Percentiles rank a stretch among this genome's conserved stretches.
phyloP scores from a whole-genome alignment of 1,284 basidiomycete genomes.

The Trichosporon ovoides region DNA sequence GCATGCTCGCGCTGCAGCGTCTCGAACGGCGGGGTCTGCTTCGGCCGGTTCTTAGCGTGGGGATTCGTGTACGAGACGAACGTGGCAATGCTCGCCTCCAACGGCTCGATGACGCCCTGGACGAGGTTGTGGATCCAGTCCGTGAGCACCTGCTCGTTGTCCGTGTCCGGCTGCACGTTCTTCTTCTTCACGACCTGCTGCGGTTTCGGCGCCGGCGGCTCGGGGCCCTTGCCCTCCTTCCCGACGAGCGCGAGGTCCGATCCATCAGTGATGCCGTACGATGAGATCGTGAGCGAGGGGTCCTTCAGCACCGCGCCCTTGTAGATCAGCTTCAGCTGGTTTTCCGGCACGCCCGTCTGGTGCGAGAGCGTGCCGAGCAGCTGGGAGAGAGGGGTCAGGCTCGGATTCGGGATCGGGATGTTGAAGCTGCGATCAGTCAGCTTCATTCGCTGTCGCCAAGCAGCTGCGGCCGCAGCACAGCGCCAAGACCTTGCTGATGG shows the following conservation, averaged over 20 bases:
- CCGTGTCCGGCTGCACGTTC: conserved; percentile 46
- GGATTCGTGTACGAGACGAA: conserved; percentile 36
- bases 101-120: conserved; percentile 29
- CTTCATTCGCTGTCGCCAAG: background rate
- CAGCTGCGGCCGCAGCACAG: no score
- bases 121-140: conserved; percentile 43
- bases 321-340: conserved; percentile 46
- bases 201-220: conserved; percentile 12
- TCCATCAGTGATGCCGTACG: conserved; percentile 46
- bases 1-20: conserved; percentile 46
- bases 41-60: conserved; percentile 33
- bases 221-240: conserved; percentile 34
- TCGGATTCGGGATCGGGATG: conserved; percentile 46
- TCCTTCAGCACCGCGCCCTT: conserved; percentile 50
- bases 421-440: conserved; percentile 39
- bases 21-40: conserved; percentile 38
- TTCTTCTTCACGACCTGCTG: conserved; percentile 34
- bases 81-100: conserved; percentile 31
- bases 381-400: conserved; percentile 40
- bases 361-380: conserved; percentile 43
- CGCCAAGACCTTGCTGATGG: no score
- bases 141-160: conserved; percentile 38
- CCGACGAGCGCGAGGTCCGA: conserved; percentile 43
- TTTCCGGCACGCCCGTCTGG: conserved; percentile 39
- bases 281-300: conserved; percentile 41